Percentiles rank a stretch among this genome's conserved stretches.
Conservation (phyloP, 305 asterid genomes). For the Rubia tinctorum region DNA sequence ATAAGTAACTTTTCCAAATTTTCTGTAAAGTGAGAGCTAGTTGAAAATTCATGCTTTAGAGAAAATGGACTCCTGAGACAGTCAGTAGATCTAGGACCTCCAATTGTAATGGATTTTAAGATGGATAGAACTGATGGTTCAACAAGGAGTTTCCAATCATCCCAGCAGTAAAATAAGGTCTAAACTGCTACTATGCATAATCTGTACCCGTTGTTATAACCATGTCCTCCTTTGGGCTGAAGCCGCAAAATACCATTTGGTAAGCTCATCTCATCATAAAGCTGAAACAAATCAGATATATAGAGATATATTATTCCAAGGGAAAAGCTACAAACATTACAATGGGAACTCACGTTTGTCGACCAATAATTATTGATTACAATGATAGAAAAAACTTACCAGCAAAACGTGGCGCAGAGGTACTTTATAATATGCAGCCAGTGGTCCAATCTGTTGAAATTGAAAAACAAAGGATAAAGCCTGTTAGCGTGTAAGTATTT, state of each 20-base stretch:
- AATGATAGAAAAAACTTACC: slow-evolving; percentile 38
- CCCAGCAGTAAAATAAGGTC: not conserved
- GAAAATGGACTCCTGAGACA: not conserved
- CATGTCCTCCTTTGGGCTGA: slow-evolving; percentile 97
- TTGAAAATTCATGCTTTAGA: not conserved
- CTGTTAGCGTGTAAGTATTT: not conserved
- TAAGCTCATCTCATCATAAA: slow-evolving; percentile 89
- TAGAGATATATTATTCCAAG: not conserved
- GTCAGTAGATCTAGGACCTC: not conserved
- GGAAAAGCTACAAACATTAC: not conserved
- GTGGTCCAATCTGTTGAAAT: slow-evolving; percentile 73
- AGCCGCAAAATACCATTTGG: slow-evolving; percentile 91
- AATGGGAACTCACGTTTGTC: not conserved
- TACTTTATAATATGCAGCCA: slow-evolving; percentile 91
- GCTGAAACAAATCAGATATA: slow-evolving; percentile 32
- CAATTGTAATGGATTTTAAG: not conserved
- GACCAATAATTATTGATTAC: not conserved
- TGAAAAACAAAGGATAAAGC: not conserved
- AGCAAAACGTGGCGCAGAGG: slow-evolving; percentile 92
- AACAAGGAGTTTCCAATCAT: not conserved
- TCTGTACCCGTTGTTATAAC: slow-evolving; percentile 86
- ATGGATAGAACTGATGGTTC: not conserved
- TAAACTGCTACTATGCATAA: not conserved
- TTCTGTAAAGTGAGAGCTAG: not conserved
- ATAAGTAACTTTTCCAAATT: slow-evolving; percentile 1